Percentiles rank a stretch among this genome's conserved stretches.
Conservation (phyloP, 148 eudicot species). For the Chenopodium formosanum region DNA sequence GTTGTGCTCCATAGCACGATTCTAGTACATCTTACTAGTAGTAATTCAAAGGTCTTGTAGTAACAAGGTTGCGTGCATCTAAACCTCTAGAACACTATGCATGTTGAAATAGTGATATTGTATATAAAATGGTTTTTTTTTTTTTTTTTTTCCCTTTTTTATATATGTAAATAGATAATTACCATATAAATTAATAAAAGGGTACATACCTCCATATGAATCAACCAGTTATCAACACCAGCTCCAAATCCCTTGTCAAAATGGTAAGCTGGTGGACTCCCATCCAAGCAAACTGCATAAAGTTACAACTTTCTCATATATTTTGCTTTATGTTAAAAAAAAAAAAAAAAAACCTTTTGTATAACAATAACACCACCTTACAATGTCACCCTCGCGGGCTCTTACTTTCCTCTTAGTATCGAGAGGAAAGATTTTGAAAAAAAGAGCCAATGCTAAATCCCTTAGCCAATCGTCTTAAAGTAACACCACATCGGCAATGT, state of each 20-base stretch:
- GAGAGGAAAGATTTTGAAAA: not conserved
- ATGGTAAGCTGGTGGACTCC: slow-evolving; percentile 91
- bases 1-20: not conserved
- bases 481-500: not conserved
- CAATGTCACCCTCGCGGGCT: not conserved
- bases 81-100: not conserved
- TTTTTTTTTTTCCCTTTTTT: no score
- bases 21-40: no score
- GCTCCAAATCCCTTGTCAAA: slow-evolving; percentile 66
- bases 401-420: not conserved
- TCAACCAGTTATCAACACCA: slow-evolving; percentile 77
- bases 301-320: not conserved
- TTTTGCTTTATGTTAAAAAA: not conserved
- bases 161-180: no score
- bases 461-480: no score
- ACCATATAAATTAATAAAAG: not conserved
- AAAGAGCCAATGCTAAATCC: not conserved
- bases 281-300: slow-evolving; percentile 83
- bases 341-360: not conserved
- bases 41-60: not conserved
- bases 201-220: slow-evolving; percentile 34
- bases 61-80: not conserved
- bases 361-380: not conserved
- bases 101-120: not conserved
- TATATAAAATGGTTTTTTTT: no score